Base-by-base conservation (phyloP, 257 asterid species). In the Solanum pimpinellifolium region DNA sequence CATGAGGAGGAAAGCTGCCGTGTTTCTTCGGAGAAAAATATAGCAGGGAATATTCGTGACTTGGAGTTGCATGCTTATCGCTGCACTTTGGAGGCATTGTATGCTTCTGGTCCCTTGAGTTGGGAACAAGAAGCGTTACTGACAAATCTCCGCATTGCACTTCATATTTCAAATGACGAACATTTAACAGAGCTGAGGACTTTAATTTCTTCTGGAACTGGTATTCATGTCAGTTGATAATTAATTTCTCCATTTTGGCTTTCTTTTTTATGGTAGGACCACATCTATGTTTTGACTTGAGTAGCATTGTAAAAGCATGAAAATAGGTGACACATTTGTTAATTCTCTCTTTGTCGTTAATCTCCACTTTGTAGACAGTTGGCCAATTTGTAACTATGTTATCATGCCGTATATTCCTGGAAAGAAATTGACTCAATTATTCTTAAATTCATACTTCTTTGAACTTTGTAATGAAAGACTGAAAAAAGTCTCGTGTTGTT, bases 61-160 rank as follows among this genome's bases (percentile, higher is more conserved):
- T 87, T 92, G 88, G 92, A 92, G 91, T 89, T 92, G 92, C 88
- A 89, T 89, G 94, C 94, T 66, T 92, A 92, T 77, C 92, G 92
- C 56, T 83, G 91, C 84, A 92, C 92, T 35, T 81, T 92, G 92
- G 92, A 85, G 92, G 94, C 92, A 66, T 89, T 92, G 88, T 90
- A 89, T 89, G 94, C 94, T 68, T 92, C 88, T 23, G 94, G 94
- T 85, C 94, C 94, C 46, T 88, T 92, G 86, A 92, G 92, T 87
- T 92, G 94, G 94, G 94, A 90, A 88, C 91, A 90, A 72, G 94
- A 92, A 90, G 80, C 92, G 37, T 85, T 92, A 91, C 81, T 92
- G 62, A 90, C 94, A 86, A 90, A 92, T 84, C 92, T 92, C 59
- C 94, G 94, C 83, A 90, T 90, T n/a, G 90, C 90, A 47, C 94